A percentile compares a stretch with the other conserved stretches of the same genome.
Evolutionary conservation across 441 rosid species (phyloP).

Genomic region (Geranium incanum): DNA sequence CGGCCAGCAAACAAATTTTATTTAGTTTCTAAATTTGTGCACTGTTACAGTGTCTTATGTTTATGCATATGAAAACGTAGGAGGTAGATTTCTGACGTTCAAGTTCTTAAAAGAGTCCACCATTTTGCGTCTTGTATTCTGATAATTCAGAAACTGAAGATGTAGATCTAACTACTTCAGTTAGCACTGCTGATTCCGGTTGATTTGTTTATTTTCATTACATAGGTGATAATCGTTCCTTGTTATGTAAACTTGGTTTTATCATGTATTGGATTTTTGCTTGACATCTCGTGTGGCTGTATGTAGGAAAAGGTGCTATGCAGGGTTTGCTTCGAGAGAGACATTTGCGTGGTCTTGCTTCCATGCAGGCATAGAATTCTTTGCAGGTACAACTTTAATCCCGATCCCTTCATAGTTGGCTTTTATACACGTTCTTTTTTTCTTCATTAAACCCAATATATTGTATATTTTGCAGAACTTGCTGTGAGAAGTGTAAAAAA

Average conservation of each 20-base stretch:
- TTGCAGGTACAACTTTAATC: conserved; percentile 53
- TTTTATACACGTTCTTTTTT: neutral
- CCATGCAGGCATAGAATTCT: conserved; percentile 90
- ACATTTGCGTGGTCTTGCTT: conserved; percentile 77
- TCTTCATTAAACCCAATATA: neutral
- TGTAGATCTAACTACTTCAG: too few relatives aligned
- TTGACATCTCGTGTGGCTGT: neutral
- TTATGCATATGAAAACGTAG: too few relatives aligned
- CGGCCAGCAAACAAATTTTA: neutral
- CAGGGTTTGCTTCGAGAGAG: conserved; percentile 85
- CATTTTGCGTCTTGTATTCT: too few relatives aligned
- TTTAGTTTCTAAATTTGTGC: too few relatives aligned
- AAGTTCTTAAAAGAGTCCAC: too few relatives aligned
- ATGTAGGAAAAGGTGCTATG: conserved; percentile 83
- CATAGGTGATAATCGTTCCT: too few relatives aligned
- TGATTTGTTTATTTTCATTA: too few relatives aligned
- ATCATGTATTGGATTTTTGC: neutral
- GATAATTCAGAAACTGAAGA: too few relatives aligned
- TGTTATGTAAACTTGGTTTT: neutral
- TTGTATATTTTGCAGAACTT: conserved; percentile 49
- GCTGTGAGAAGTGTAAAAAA: conserved; percentile 80
- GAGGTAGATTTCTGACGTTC: too few relatives aligned
- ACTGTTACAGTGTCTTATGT: too few relatives aligned
- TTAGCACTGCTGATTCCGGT: too few relatives aligned
- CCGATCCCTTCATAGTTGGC: neutral